Evolutionary conservation across 2,329 filamentous ascomycete genomes (phyloP), one percentile per base, ranked within the genome.

Genomic region (Nothopassalora personata): DNA sequence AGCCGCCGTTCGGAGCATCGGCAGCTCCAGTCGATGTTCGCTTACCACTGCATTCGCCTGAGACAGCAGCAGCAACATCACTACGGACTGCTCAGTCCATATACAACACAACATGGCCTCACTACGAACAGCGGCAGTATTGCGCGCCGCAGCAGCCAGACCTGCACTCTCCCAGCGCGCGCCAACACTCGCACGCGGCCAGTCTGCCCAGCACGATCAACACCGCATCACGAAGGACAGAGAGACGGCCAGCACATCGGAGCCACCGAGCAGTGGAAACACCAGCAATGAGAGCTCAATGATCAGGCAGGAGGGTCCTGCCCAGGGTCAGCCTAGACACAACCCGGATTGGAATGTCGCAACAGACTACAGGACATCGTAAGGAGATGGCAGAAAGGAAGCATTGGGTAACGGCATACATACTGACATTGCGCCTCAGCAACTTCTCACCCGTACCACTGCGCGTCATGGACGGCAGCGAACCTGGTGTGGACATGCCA

Each of bases 311-410:
- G 76, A 85, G 64, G 73, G 71, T 23, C 74, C 82, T 36, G 71
- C 74, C 11, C 76, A 82, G 68, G 80, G 77, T 61, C 76, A 79
- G 71, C 74, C 80, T 65, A 80, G 79, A 66, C 90, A 94, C 74
- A 82, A 89, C 68, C 91, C 90, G 61, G 88, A 96, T 73, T 97
- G 95, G 74, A 82, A 83, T 66, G 88, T 87, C 47, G 86, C 86
- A 53, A 82, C 89, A 68, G 93, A 97, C 77, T 92, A 91, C 77
- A 89, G 89, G 64, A 95, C 91, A 65, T 97, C 92, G 92, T 97
- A 83, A 73, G 87, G 53, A 62, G 39, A 34, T 36, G 49, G 36
- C 45, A 61, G 43, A 47, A 18, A 58, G 51, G 23, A 11, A 43
- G 46, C 18, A 36, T 19, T 18, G 56, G 28, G 28, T 6, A 3